Percentiles rank a stretch among this genome's conserved stretches.
phyloP scores from a whole-genome alignment of 2,329 filamentous ascomycete species.

The Didymella sp. region DNA sequence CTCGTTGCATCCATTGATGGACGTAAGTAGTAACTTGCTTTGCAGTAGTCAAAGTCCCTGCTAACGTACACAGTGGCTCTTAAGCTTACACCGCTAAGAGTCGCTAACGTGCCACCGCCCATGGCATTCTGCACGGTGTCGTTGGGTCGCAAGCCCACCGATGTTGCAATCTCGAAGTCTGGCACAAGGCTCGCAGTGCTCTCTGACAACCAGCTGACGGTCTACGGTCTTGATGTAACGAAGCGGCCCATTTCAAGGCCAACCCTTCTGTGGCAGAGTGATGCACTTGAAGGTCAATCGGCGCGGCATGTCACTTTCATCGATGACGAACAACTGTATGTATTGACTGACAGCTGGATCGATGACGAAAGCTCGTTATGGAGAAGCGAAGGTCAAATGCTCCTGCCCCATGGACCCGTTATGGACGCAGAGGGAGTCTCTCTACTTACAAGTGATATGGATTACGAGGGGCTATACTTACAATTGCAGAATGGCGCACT shows the following conservation, averaged over 20 bases:
- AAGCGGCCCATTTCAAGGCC: conserved; percentile 58
- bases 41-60: conserved; percentile 6
- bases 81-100: conserved; percentile 84
- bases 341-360: conserved; percentile 46
- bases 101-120: conserved; percentile 87
- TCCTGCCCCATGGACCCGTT: conserved; percentile 33
- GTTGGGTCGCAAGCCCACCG: conserved; percentile 68
- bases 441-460: conserved; percentile 32
- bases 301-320: conserved; percentile 59
- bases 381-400: conserved; percentile 30
- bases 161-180: conserved; percentile 70
- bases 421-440: conserved; percentile 33
- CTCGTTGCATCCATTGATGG: conserved; percentile 87
- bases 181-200: conserved; percentile 69
- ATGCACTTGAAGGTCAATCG: conserved; percentile 23
- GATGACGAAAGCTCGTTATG: conserved; percentile 41
- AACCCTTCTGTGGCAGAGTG: conserved; percentile 52
- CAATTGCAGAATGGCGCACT: conserved; percentile 37
- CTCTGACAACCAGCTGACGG: conserved; percentile 68
- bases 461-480: conserved; percentile 30
- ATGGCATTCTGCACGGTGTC: conserved; percentile 83
- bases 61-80: conserved; percentile 57
- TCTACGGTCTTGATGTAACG: conserved; percentile 73
- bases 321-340: conserved; percentile 46
- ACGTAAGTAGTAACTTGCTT: conserved; percentile 52